phyloP scores from a whole-genome alignment of 2,329 filamentous ascomycete genomes.

The Teratosphaeria pseudoeucalypti region DNA sequence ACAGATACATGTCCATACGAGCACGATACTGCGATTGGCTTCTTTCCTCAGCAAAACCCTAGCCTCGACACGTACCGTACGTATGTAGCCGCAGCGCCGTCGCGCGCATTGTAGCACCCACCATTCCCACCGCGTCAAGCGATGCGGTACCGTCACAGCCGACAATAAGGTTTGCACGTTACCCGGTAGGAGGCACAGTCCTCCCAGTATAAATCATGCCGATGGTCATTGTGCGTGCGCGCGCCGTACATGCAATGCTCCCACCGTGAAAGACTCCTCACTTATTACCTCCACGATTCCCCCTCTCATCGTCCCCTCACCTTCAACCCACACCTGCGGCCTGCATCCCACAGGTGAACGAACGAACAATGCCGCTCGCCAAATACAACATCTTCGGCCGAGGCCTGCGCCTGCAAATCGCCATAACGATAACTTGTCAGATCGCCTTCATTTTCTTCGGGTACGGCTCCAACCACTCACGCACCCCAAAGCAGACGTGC shows the following conservation, averaged over 20 bases:
- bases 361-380: constrained; percentile 4
- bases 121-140: neutral
- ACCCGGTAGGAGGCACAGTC: neutral
- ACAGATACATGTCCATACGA: too few species aligned
- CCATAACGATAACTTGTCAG: constrained; percentile 24
- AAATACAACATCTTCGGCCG: constrained; percentile 21
- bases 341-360: too few species aligned
- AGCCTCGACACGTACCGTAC: neutral
- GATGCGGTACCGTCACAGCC: neutral
- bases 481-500: neutral
- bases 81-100: neutral
- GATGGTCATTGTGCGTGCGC: neutral
- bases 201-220: neutral
- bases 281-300: neutral
- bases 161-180: neutral
- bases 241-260: too few species aligned
- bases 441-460: constrained; percentile 25
- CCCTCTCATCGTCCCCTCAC: neutral
- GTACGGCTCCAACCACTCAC: constrained; percentile 1
- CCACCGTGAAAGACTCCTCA: neutral
- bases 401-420: constrained; percentile 18
- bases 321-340: too few species aligned
- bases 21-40: neutral
- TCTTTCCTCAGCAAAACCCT: neutral
- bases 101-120: neutral